A percentile compares a stretch with the other conserved stretches of the same genome.
phyloP scores from a whole-genome alignment of 345 rosid species.

The Eucalyptus curtisii region DNA sequence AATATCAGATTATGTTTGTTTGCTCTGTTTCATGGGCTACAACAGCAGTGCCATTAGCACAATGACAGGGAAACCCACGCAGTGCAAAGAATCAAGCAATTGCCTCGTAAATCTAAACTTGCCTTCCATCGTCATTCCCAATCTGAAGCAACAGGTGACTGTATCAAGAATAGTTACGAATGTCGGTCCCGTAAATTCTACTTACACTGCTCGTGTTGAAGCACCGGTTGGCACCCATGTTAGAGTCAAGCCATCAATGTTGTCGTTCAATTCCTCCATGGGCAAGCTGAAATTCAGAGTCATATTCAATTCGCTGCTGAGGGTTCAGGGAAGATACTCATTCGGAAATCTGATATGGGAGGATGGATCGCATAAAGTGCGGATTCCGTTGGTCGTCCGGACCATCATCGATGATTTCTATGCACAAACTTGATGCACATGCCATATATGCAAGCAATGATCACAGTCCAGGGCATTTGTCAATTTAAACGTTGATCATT shows the following conservation, averaged over 20 bases:
- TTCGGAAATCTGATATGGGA: slow-evolving; percentile 42
- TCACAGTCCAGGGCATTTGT: background rate
- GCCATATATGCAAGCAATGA: background rate
- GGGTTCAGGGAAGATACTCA: slow-evolving; percentile 43
- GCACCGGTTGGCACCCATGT: slow-evolving; percentile 38
- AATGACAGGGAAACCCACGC: slow-evolving; percentile 15
- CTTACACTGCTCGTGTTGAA: slow-evolving; percentile 33
- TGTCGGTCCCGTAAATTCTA: slow-evolving; percentile 36
- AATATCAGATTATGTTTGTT: slow-evolving; percentile 26
- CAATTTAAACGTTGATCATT: background rate
- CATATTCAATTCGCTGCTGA: slow-evolving; percentile 10
- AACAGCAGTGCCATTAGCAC: slow-evolving; percentile 33
- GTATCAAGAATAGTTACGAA: slow-evolving; percentile 56
- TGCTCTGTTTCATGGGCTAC: slow-evolving; percentile 53
- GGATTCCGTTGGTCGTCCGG: slow-evolving; percentile 27
- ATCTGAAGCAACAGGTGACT: slow-evolving; percentile 27
- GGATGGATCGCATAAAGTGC: slow-evolving; percentile 32
- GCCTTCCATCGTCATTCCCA: slow-evolving; percentile 60
- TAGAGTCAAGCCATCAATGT: slow-evolving; percentile 33
- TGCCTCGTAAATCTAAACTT: slow-evolving; percentile 39
- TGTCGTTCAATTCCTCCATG: slow-evolving; percentile 33
- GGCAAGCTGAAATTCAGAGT: slow-evolving; percentile 32
- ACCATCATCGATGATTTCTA: slow-evolving; percentile 12
- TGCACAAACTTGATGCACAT: slow-evolving; percentile 11
- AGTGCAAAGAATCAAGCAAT: slow-evolving; percentile 21